Evolutionary conservation across 2,329 filamentous ascomycete species (phyloP).

Genomic region (Zalaria obscura): DNA sequence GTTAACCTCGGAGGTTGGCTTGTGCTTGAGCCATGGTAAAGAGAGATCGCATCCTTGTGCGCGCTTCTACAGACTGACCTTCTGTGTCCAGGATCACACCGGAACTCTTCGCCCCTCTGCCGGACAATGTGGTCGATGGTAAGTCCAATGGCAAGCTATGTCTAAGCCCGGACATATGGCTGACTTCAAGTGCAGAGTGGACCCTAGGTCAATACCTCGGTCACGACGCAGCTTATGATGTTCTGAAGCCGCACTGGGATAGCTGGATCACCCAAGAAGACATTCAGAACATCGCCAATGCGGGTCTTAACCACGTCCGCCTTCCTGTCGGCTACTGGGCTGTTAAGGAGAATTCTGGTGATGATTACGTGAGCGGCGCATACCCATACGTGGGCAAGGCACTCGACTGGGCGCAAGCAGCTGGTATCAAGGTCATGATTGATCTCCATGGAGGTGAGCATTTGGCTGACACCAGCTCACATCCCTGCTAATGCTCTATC

Average conservation of each 20-base stretch:
- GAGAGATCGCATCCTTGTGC: neutral
- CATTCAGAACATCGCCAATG: slow-evolving; percentile 39
- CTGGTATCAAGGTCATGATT: slow-evolving; percentile 49
- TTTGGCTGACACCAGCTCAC: no score
- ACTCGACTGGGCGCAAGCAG: slow-evolving; percentile 42
- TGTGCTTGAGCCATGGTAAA: slow-evolving; percentile 38
- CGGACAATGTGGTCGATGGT: slow-evolving; percentile 37
- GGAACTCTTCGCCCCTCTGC: slow-evolving; percentile 39
- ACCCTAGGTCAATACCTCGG: slow-evolving; percentile 37
- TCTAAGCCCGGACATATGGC: neutral
- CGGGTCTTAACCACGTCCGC: slow-evolving; percentile 48
- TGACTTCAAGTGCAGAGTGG: slow-evolving; percentile 23
- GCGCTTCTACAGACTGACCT: slow-evolving; percentile 21
- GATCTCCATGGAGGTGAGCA: slow-evolving; percentile 51
- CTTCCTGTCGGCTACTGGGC: slow-evolving; percentile 58
- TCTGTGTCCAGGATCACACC: slow-evolving; percentile 34
- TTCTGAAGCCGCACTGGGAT: slow-evolving; percentile 43
- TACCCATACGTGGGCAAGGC: slow-evolving; percentile 42
- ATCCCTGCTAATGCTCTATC: slow-evolving; percentile 2
- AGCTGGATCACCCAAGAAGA: slow-evolving; percentile 41
- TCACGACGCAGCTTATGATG: slow-evolving; percentile 29
- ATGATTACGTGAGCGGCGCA: slow-evolving; percentile 45
- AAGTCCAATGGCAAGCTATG: slow-evolving; percentile 1
- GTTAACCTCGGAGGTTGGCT: slow-evolving; percentile 55
- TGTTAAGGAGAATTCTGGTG: slow-evolving; percentile 28